A percentile compares a stretch with the other conserved stretches of the same genome.
These are phyloP conservation scores for Ophiognomonia clavigignenti-juglandacearum DNA, from an alignment of 2,329 filamentous ascomycete species.

Conservation along the genomic window DNA sequence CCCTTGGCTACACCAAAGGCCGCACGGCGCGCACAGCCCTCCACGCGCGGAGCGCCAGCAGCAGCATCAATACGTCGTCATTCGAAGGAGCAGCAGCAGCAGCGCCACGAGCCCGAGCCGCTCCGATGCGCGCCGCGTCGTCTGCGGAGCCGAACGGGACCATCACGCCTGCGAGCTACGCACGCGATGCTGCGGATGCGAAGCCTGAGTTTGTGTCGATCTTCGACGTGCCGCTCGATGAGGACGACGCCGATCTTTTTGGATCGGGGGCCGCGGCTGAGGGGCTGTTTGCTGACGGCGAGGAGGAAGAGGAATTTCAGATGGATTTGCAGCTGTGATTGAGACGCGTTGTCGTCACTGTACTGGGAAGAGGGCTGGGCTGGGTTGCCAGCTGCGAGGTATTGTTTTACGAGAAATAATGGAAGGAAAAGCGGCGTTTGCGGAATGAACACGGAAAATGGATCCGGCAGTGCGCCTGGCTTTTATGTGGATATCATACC, in stretches of 20 bases:
- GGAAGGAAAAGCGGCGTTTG: not conserved
- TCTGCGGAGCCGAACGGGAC: constrained; percentile 36
- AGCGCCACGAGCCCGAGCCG: constrained; percentile 5
- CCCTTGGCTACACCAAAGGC: constrained; percentile 80
- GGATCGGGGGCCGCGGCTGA: constrained; percentile 28
- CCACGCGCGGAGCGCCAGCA: constrained; percentile 21
- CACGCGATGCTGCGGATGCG: constrained; percentile 23
- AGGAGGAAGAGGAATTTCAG: constrained; percentile 6
- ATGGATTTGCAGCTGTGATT: constrained; percentile 7
- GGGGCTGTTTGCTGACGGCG: not conserved
- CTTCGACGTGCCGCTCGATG: constrained; percentile 40
- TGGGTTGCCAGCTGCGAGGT: not conserved
- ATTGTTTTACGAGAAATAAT: not conserved
- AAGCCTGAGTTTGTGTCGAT: constrained; percentile 51
- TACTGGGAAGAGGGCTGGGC: not conserved
- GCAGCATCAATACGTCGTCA: too few relatives aligned
- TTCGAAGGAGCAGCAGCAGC: not conserved
- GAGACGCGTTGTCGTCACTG: not conserved
- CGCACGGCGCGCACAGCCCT: constrained; percentile 49
- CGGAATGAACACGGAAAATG: not conserved
- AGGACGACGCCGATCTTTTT: constrained; percentile 40
- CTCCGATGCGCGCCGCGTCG: constrained; percentile 19
- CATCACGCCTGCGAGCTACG: constrained; percentile 43
- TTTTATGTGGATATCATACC: not conserved
- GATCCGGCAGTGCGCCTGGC: not conserved